A percentile compares a stretch with the other conserved stretches of the same genome.
These are phyloP conservation scores for Alternaria conjuncta DNA, from an alignment of 2,329 filamentous ascomycete species.

Conservation along the genomic window DNA sequence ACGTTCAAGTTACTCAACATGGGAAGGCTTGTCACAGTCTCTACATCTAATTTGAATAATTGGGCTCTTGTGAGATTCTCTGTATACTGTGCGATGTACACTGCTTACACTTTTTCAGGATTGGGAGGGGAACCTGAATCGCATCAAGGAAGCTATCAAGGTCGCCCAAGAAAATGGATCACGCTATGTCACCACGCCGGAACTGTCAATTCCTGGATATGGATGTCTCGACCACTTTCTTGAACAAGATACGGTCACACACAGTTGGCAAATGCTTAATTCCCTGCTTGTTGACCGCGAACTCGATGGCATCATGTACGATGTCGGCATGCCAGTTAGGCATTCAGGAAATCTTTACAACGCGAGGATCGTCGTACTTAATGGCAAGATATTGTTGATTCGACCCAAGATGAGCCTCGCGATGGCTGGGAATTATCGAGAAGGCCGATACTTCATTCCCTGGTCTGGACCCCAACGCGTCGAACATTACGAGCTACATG, in stretches of 20 bases:
- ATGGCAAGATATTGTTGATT: conserved; percentile 73
- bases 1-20: conserved; percentile 1
- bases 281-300: conserved; percentile 66
- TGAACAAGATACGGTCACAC: conserved; percentile 26
- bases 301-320: conserved; percentile 64
- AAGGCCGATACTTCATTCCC: conserved; percentile 47
- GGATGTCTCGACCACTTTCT: conserved; percentile 65
- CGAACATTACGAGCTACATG: conserved; percentile 67
- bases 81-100: too few relatives aligned
- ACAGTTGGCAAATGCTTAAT: conserved; percentile 63
- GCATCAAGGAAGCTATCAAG: conserved; percentile 68
- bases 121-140: conserved; percentile 63
- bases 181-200: conserved; percentile 1
- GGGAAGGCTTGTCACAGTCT: conserved; percentile 33
- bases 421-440: conserved; percentile 67
- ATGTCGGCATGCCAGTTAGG: conserved; percentile 53
- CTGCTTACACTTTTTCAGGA: conserved; percentile 5
- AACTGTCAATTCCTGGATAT: conserved; percentile 40
- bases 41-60: conserved; percentile 39
- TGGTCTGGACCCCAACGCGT: conserved; percentile 53
- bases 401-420: conserved; percentile 75
- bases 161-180: conserved; percentile 2
- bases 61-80: not conserved
- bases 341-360: conserved; percentile 69
- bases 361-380: conserved; percentile 64